These are phyloP conservation scores for Senna siamea DNA, from an alignment of 306 rosid species.

Conservation along the genomic window DNA sequence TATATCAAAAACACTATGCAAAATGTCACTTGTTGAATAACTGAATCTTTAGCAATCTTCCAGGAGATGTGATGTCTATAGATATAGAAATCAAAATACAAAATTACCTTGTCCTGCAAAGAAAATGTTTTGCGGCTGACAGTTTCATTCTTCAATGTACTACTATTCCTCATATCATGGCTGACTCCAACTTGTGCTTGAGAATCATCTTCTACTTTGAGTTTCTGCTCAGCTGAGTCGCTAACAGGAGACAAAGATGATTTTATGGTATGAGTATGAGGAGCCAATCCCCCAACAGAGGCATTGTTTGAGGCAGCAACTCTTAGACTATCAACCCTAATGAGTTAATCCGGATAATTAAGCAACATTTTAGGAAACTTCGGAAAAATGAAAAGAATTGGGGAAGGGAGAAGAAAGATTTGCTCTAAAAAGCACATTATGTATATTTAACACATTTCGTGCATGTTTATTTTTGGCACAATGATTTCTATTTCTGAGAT, in stretches of 20 bases:
- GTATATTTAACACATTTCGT: conserved; percentile 30
- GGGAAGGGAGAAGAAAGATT: background rate
- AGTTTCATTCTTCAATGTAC: conserved; percentile 64
- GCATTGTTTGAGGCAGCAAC: conserved; percentile 34
- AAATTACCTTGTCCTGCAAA: conserved; percentile 89
- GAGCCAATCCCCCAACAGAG: conserved; percentile 51
- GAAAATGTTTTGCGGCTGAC: conserved; percentile 81
- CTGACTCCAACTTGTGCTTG: conserved; percentile 48
- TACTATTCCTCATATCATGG: conserved; percentile 41
- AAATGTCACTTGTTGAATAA: background rate
- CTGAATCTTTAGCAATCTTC: background rate
- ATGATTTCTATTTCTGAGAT: background rate
- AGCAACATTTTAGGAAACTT: conserved; percentile 23
- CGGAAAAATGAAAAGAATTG: conserved; percentile 19
- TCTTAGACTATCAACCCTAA: conserved; percentile 59
- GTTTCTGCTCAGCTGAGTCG: conserved; percentile 57
- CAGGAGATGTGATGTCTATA: conserved; percentile 8
- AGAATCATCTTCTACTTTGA: conserved; percentile 42
- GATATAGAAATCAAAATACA: conserved; percentile 28
- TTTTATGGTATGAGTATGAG: conserved; percentile 40
- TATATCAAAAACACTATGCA: background rate
- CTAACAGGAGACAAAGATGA: conserved; percentile 50
- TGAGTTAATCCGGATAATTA: conserved; percentile 33
- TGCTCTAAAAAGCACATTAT: conserved; percentile 19
- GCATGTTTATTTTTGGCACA: background rate